Evolutionary conservation across 192 early-diverging fungal species (phyloP).

Genomic region (Backusella sp.): DNA sequence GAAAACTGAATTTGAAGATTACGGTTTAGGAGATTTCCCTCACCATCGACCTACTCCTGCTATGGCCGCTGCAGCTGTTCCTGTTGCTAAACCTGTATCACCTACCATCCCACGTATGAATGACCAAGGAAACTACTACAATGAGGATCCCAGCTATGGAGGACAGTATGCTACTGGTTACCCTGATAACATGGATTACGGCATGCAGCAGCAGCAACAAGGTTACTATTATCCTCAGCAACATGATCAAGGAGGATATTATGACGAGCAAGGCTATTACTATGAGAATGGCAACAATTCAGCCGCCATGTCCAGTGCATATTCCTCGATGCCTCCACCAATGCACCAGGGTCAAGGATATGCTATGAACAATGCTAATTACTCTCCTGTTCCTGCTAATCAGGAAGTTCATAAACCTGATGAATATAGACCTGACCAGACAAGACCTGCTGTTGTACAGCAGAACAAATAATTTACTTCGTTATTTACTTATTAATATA

Average conservation of each 20-base stretch:
- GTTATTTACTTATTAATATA: slow-evolving; percentile 5
- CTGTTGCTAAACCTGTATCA: not conserved
- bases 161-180: slow-evolving; percentile 9
- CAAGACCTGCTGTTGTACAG: not conserved
- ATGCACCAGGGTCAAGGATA: slow-evolving; percentile 6
- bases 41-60: slow-evolving; percentile 13
- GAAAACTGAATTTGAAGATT: slow-evolving; percentile 31
- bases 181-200: not conserved
- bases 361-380: slow-evolving; percentile 5
- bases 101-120: slow-evolving; percentile 6
- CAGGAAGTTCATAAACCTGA: slow-evolving; percentile 13
- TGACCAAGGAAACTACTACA: slow-evolving; percentile 13
- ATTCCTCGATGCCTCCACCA: not conserved
- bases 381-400: not conserved
- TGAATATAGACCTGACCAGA: slow-evolving; percentile 2
- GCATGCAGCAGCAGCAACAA: slow-evolving; percentile 18
- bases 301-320: not conserved
- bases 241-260: slow-evolving; percentile 4
- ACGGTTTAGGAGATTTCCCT: slow-evolving; percentile 26
- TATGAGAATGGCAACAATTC: not conserved
- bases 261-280: slow-evolving; percentile 14
- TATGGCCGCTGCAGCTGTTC: not conserved
- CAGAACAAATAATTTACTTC: slow-evolving; percentile 8
- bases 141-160: slow-evolving; percentile 1
- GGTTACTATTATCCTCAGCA: slow-evolving; percentile 20